phyloP scores from a whole-genome alignment of 257 asterid genomes.

The Eucommia ulmoides region DNA sequence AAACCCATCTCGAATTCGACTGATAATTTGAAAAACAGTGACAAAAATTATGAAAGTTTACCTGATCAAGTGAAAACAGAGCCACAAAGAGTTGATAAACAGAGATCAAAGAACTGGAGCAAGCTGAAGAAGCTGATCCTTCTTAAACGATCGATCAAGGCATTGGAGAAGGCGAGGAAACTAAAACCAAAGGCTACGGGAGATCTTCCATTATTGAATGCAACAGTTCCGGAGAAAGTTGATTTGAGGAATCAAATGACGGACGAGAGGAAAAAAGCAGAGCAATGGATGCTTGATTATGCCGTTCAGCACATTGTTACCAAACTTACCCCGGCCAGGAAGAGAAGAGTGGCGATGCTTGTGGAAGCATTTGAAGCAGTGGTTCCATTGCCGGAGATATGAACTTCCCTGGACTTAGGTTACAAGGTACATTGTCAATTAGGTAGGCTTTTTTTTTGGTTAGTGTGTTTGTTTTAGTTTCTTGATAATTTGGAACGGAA shows the following conservation, averaged over 20 bases:
- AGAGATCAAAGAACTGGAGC: slow-evolving; percentile 60
- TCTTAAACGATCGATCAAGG: slow-evolving; percentile 63
- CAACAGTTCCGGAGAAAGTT: slow-evolving; percentile 30
- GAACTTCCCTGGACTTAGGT: no score
- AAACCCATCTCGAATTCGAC: not conserved
- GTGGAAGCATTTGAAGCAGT: slow-evolving; percentile 98
- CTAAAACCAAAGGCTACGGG: slow-evolving; percentile 14
- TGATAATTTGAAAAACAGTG: slow-evolving; percentile 4
- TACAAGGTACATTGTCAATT: no score
- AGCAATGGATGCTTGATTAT: slow-evolving; percentile 96
- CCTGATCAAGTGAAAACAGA: slow-evolving; percentile 8
- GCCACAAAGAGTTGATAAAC: slow-evolving; percentile 14
- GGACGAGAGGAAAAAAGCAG: slow-evolving; percentile 73
- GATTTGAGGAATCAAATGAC: slow-evolving; percentile 56
- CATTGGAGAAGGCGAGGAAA: slow-evolving; percentile 57
- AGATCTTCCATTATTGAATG: slow-evolving; percentile 14
- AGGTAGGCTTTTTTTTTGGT: no score
- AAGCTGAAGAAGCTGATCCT: slow-evolving; percentile 62
- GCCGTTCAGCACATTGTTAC: slow-evolving; percentile 74
- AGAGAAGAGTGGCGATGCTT: slow-evolving; percentile 79
- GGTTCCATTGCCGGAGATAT: slow-evolving; percentile 72
- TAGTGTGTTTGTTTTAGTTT: no score
- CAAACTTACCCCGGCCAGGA: slow-evolving; percentile 60
- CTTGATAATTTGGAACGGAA: no score
- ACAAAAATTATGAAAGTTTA: slow-evolving; percentile 1